Percentiles rank a stretch among this genome's conserved stretches.
phyloP scores from a whole-genome alignment of 441 rosid species.

The Arabidopsis hybrid region DNA sequence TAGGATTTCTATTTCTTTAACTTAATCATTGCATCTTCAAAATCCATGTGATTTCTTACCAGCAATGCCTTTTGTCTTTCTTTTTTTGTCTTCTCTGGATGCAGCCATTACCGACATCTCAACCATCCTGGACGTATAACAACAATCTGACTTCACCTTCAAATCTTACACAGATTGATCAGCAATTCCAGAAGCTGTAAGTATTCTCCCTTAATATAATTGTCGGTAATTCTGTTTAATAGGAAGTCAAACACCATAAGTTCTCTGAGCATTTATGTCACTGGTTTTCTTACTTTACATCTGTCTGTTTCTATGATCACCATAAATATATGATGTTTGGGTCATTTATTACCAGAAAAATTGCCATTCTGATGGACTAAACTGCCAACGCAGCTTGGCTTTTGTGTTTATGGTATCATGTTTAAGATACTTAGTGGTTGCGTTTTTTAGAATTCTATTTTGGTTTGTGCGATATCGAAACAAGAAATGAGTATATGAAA shows the following conservation, averaged over 20 bases:
- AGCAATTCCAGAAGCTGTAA: constrained; percentile 86
- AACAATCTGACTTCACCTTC: constrained; percentile 50
- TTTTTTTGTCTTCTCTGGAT: constrained; percentile 38
- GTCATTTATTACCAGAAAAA: neutral
- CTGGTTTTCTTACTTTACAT: constrained; percentile 21
- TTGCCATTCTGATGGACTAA: constrained; percentile 3
- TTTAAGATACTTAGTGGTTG: constrained; percentile 16
- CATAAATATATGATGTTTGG: constrained; percentile 2
- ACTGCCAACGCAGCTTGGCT: neutral
- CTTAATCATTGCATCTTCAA: constrained; percentile 10
- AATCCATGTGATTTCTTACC: constrained; percentile 21
- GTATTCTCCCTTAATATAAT: constrained; percentile 40
- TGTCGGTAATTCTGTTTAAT: constrained; percentile 1
- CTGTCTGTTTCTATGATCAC: neutral
- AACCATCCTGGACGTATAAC: constrained; percentile 63
- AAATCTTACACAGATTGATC: constrained; percentile 59
- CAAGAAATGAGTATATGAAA: constrained; percentile 11
- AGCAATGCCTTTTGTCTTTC: neutral
- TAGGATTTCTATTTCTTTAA: neutral
- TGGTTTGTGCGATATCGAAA: neutral
- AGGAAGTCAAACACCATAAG: neutral
- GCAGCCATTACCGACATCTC: constrained; percentile 60
- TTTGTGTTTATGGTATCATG: constrained; percentile 22
- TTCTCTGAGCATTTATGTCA: constrained; percentile 4
- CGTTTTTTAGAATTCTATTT: neutral